A percentile compares a stretch with the other conserved stretches of the same genome.
Conservation (phyloP, 768 basidiomycete species). For the Obba rivulosa region DNA sequence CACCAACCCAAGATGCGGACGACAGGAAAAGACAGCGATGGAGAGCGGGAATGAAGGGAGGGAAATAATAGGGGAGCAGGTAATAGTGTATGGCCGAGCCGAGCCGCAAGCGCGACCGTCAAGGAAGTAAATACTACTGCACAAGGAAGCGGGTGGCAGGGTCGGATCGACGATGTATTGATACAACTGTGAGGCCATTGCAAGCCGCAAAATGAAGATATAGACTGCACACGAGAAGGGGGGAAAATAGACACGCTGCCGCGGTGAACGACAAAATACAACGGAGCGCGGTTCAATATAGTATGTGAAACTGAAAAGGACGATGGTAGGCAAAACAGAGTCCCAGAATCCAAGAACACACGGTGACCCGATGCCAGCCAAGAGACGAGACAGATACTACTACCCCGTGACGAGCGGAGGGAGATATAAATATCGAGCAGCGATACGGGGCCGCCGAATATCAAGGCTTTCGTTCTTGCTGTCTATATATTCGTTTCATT, state of each 20-base stretch:
- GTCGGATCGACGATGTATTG: conserved; percentile 14
- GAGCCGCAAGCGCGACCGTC: background rate
- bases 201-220: conserved; percentile 7
- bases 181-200: conserved; percentile 16
- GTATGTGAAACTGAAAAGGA: conserved; percentile 6
- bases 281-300: conserved; percentile 13
- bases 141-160: conserved; percentile 8
- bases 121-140: conserved; percentile 14
- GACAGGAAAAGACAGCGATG: conserved; percentile 1
- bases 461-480: conserved; percentile 19
- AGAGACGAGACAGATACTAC: conserved; percentile 27
- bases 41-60: background rate
- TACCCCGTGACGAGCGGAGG: conserved; percentile 16
- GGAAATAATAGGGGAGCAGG: conserved; percentile 13
- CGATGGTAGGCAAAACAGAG: conserved; percentile 17
- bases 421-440: conserved; percentile 19
- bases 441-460: conserved; percentile 14
- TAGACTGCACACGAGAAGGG: background rate
- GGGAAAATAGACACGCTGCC: conserved; percentile 9
- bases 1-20: conserved; percentile 10
- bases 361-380: conserved; percentile 16
- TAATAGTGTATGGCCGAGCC: conserved; percentile 10
- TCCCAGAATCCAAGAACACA: conserved; percentile 38
- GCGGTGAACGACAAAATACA: conserved; percentile 8
- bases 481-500: conserved; percentile 19